Conservation (phyloP, 2,329 filamentous ascomycete species). For the Pyrenophora seminiperda region DNA sequence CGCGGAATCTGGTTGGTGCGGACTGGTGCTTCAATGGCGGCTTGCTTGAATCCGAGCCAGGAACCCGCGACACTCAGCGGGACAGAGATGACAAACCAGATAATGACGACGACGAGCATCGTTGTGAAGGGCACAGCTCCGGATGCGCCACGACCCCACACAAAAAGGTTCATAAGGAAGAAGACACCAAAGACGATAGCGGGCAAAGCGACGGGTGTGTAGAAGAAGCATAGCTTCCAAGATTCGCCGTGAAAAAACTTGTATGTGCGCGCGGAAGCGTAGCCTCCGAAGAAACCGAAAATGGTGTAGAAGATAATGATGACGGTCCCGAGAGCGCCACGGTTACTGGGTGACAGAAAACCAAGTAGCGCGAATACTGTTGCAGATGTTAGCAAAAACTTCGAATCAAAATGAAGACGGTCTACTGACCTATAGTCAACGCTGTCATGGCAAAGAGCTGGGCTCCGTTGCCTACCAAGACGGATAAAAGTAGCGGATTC, state of each 20-base stretch:
- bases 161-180: slow-evolving; percentile 93
- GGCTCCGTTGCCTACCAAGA: slow-evolving; percentile 89
- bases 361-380: slow-evolving; percentile 83
- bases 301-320: slow-evolving; percentile 93
- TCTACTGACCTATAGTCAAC: slow-evolving; percentile 72
- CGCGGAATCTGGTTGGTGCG: slow-evolving; percentile 97
- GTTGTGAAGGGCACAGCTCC: slow-evolving; percentile 96
- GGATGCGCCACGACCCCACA: slow-evolving; percentile 90
- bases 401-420: neutral
- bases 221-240: slow-evolving; percentile 91
- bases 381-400: slow-evolving; percentile 14
- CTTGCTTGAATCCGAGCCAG: slow-evolving; percentile 83
- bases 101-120: slow-evolving; percentile 89
- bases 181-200: slow-evolving; percentile 84
- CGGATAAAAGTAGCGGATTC: slow-evolving; percentile 79
- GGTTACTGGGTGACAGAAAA: slow-evolving; percentile 93
- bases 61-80: slow-evolving; percentile 88
- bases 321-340: slow-evolving; percentile 89
- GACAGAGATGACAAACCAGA: slow-evolving; percentile 97
- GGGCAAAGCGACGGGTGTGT: slow-evolving; percentile 85
- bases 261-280: slow-evolving; percentile 87
- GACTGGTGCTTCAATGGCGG: slow-evolving; percentile 76
- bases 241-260: slow-evolving; percentile 89
- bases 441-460: slow-evolving; percentile 98
- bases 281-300: slow-evolving; percentile 90